Evolutionary conservation across 2,329 filamentous ascomycete species (phyloP), one percentile per base, ranked within the genome.

Genomic region (Cladosporium sp.): DNA sequence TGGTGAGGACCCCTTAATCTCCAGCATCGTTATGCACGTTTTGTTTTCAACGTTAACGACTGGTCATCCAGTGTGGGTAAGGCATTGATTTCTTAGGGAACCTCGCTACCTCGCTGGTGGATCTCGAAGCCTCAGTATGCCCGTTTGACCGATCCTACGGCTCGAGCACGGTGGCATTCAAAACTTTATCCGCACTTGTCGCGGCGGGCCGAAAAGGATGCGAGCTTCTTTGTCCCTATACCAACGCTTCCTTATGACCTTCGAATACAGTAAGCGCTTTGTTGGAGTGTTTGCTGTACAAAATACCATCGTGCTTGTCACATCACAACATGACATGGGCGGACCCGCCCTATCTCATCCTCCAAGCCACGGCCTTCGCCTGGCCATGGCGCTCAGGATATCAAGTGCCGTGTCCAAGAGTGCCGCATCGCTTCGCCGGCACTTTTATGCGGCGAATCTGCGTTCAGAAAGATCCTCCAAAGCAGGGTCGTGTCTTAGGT

Each of bases 191-290:
- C n/a, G 18, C 16, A 15, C 43, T 47, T 39, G 43, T 39, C 15
- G 19, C 36, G 7, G 30, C 45, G 36, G 45, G 45, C 45, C 45
- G 36, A 40, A 48, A 40, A 16, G n/a, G 12, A 48, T 35, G 18
- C 38, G 45, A 16, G 29, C 27, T 33, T 22, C 36, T 42, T 42
- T 7, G 15, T 29, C 32, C 25, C 15, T 32, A n/a, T n/a, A 35
- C 32, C 32, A 35, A 35, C 13, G n/a, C 32, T 32, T 32, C 32
- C 32, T 35, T 15, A 15, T 15, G 32, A 7, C 13, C 4, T 33
- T 33, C 12, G 32, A 33, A 27, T 9, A 27, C 22, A 27, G 9
- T 27, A 9, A 5, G 22, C 22, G 4, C 9, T 5, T 9, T 27
- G 22, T 27, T 27, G 22, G 9, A 27, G 22, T 27, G 22, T 27